Percentiles rank a stretch among this genome's conserved stretches.
Conservation (phyloP, 106 monocot species). For the Vanilla planifolia region DNA sequence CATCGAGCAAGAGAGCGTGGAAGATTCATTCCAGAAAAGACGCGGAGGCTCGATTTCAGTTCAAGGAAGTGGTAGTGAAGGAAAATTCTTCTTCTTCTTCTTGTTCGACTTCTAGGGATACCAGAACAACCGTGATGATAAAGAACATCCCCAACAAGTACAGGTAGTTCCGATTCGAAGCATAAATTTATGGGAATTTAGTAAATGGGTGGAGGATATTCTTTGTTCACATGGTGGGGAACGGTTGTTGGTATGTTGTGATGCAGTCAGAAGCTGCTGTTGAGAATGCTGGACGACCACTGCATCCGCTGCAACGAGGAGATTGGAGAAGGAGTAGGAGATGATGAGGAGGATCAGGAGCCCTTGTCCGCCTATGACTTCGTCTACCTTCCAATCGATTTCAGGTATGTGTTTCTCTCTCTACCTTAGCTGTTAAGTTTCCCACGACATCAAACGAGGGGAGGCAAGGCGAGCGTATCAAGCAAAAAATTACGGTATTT, state of each 20-base stretch:
- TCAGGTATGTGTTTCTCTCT: slow-evolving; percentile 63
- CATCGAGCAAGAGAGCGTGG: slow-evolving; percentile 13
- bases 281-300: slow-evolving; percentile 97
- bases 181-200: too few species aligned
- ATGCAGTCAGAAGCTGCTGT: slow-evolving; percentile 92
- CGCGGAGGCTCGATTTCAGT: slow-evolving; percentile 44
- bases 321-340: slow-evolving; percentile 28
- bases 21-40: slow-evolving; percentile 22
- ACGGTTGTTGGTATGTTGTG: too few species aligned
- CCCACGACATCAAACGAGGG: background rate
- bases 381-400: slow-evolving; percentile 98
- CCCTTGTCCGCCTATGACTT: slow-evolving; percentile 89
- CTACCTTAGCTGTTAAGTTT: background rate
- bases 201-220: too few species aligned
- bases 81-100: slow-evolving; percentile 7
- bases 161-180: slow-evolving; percentile 50
- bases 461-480: background rate
- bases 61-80: slow-evolving; percentile 25
- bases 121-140: slow-evolving; percentile 95
- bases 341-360: slow-evolving; percentile 11
- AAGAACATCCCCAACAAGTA: slow-evolving; percentile 99
- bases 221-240: too few species aligned
- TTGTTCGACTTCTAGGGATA: slow-evolving; percentile 25
- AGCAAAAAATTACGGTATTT: slow-evolving; percentile 2
- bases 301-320: slow-evolving; percentile 94